Conservation (phyloP, 1,139 yeast genomes). For the Debaryomycetaceae sp. region DNA sequence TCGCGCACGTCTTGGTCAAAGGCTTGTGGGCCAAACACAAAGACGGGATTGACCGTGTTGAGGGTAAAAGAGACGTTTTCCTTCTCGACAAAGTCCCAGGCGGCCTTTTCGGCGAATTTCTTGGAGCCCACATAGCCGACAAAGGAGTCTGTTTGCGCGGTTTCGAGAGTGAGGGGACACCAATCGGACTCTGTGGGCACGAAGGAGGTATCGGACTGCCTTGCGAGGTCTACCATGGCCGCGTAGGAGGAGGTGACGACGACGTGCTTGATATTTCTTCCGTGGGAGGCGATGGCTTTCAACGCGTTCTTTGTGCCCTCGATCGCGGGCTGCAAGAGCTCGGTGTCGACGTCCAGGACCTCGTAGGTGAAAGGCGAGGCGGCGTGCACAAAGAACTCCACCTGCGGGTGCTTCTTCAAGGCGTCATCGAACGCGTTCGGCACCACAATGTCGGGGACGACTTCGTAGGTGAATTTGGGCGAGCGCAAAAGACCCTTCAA, state of each 20-base stretch:
- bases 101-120: constrained; percentile 28
- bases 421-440: constrained; percentile 20
- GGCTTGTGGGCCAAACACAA: constrained; percentile 15
- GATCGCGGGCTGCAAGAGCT: constrained; percentile 21
- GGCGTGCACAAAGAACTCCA: constrained; percentile 18
- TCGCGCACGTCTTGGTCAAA: constrained; percentile 18
- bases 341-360: constrained; percentile 15
- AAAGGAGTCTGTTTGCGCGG: constrained; percentile 11
- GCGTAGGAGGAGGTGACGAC: constrained; percentile 49
- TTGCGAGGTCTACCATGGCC: constrained; percentile 13
- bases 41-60: constrained; percentile 10
- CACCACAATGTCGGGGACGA: constrained; percentile 16
- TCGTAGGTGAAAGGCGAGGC: constrained; percentile 25
- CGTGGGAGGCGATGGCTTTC: constrained; percentile 23
- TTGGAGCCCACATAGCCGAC: constrained; percentile 24
- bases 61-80: constrained; percentile 8
- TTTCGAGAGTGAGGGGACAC: constrained; percentile 15
- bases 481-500: constrained; percentile 10
- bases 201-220: constrained; percentile 14
- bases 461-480: constrained; percentile 15
- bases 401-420: constrained; percentile 17
- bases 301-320: constrained; percentile 18
- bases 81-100: constrained; percentile 29
- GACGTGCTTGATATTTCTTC: constrained; percentile 37
- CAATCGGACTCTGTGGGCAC: constrained; percentile 3